phyloP scores from a whole-genome alignment of 2,329 filamentous ascomycete genomes.

The Diaporthe longicolla region DNA sequence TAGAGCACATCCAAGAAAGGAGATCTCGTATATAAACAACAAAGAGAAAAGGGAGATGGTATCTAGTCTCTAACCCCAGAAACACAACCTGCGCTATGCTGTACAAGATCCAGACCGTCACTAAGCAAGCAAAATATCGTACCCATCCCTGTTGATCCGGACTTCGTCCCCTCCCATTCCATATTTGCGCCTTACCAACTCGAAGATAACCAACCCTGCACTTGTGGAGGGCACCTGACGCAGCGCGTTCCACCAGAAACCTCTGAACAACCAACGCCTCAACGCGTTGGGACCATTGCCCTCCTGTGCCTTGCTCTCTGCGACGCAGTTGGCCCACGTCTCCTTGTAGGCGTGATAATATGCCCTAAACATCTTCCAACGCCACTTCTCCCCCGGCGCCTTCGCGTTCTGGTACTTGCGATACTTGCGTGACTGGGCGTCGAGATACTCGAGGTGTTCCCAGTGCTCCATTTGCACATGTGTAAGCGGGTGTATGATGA shows the following conservation, averaged over 20 bases:
- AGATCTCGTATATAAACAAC: neutral
- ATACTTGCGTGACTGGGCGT: constrained; percentile 69
- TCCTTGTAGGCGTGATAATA: constrained; percentile 81
- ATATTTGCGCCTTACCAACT: constrained; percentile 81
- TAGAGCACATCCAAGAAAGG: neutral
- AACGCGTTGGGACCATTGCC: constrained; percentile 55
- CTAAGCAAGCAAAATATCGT: constrained; percentile 75
- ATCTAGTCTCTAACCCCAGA: constrained; percentile 5
- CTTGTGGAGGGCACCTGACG: constrained; percentile 83
- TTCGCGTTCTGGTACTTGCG: constrained; percentile 51
- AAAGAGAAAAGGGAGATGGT: constrained; percentile 11
- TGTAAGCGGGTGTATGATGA: constrained; percentile 78
- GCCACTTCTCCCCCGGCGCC: constrained; percentile 52
- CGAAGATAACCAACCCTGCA: constrained; percentile 83
- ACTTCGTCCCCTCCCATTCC: constrained; percentile 73
- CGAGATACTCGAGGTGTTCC: constrained; percentile 79
- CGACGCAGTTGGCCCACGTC: constrained; percentile 72
- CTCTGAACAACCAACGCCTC: constrained; percentile 76
- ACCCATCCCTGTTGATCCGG: constrained; percentile 77
- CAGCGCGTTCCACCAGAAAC: constrained; percentile 80
- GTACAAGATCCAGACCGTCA: constrained; percentile 10
- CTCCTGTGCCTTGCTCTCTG: constrained; percentile 69
- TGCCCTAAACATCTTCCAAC: constrained; percentile 70
- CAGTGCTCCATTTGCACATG: constrained; percentile 81
- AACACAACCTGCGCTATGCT: constrained; percentile 27